Percentiles rank a stretch among this genome's conserved stretches.
phyloP scores from a whole-genome alignment of 108 stramenopile genomes.

The Skeletonema grethae region DNA sequence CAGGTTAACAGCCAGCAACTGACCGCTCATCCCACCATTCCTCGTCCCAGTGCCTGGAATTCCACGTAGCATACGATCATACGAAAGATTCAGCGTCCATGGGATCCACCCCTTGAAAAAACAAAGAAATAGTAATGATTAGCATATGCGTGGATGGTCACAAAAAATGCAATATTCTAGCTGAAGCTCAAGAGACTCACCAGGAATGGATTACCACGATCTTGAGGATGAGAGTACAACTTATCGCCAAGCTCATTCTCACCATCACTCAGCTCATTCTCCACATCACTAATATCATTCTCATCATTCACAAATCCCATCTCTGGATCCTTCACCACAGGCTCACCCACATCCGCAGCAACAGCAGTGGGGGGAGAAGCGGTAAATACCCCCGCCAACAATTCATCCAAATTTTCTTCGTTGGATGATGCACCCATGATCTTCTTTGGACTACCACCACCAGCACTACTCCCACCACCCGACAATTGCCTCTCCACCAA shows the following conservation, averaged over 20 bases:
- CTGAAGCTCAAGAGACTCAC: background rate
- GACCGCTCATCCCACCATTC: conserved; percentile 62
- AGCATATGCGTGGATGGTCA: background rate
- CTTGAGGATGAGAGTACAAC: conserved; percentile 45
- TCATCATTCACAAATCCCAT: background rate
- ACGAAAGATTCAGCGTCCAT: conserved; percentile 63
- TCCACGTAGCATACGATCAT: conserved; percentile 71
- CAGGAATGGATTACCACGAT: conserved; percentile 67
- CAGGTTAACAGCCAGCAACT: conserved; percentile 74
- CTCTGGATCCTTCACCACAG: background rate
- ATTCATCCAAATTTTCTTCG: background rate
- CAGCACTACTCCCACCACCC: background rate
- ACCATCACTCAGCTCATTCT: background rate
- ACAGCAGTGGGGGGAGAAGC: background rate
- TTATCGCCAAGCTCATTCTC: background rate
- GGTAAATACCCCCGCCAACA: conserved; percentile 1
- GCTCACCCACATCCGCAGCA: background rate
- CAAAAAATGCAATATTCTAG: no score
- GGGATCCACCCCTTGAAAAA: conserved; percentile 63
- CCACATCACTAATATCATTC: background rate
- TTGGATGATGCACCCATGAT: no score
- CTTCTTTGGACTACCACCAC: background rate
- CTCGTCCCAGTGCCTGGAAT: conserved; percentile 86
- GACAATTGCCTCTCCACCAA: background rate
- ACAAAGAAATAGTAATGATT: background rate